Conservation (phyloP, 106 monocot species). For the Dendrobium chrysotoxum region DNA sequence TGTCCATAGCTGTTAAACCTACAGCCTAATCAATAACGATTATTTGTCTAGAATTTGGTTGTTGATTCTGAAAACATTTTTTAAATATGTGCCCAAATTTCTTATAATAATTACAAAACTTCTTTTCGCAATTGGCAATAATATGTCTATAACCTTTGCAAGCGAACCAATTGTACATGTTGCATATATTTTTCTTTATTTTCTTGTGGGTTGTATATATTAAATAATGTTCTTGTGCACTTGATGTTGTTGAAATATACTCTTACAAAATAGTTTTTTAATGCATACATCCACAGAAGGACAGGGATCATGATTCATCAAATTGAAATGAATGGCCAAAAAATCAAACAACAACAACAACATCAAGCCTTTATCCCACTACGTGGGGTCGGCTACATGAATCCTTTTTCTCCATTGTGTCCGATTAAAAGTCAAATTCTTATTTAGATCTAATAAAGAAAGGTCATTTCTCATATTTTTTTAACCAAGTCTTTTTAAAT, state of each 20-base stretch:
- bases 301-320: neutral
- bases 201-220: neutral
- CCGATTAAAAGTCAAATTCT: too few relatives aligned
- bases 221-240: neutral
- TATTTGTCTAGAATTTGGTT: neutral
- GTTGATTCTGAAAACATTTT: neutral
- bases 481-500: too few relatives aligned
- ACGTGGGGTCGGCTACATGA: too few relatives aligned
- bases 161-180: neutral
- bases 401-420: too few relatives aligned
- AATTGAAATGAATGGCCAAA: neutral
- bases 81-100: neutral
- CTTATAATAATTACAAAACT: slow-evolving; percentile 10
- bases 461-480: too few relatives aligned
- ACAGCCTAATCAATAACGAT: neutral
- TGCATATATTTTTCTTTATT: neutral
- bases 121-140: slow-evolving; percentile 1
- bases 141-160: slow-evolving; percentile 14
- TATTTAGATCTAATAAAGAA: too few relatives aligned
- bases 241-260: neutral
- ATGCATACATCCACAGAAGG: neutral
- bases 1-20: neutral
- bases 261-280: neutral
- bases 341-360: neutral
- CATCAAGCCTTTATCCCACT: too few relatives aligned